phyloP scores from a whole-genome alignment of 306 rosid genomes.

The Betula pendula region DNA sequence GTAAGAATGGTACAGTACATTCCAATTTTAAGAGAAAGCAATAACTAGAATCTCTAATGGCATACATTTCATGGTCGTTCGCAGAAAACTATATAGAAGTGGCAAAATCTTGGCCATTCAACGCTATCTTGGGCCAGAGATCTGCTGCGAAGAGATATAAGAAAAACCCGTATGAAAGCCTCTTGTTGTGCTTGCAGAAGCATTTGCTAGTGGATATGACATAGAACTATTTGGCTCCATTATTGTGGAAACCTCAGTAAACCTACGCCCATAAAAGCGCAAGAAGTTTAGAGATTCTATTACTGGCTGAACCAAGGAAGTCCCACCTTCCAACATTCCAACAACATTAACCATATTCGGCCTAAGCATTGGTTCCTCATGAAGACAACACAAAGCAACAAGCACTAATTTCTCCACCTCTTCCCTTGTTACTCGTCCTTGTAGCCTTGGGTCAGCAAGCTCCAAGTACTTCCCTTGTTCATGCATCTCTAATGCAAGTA shows the following conservation, averaged over 20 bases:
- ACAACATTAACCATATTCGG: slow-evolving; percentile 76
- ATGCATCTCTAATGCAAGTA: slow-evolving; percentile 85
- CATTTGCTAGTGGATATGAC: slow-evolving; percentile 29
- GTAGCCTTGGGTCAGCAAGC: slow-evolving; percentile 70
- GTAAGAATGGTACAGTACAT: slow-evolving; percentile 8
- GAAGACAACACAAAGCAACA: slow-evolving; percentile 80
- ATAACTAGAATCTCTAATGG: slow-evolving; percentile 3
- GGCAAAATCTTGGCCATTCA: background rate
- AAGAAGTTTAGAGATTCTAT: slow-evolving; percentile 72
- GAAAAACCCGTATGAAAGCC: slow-evolving; percentile 48
- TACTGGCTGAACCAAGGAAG: slow-evolving; percentile 60
- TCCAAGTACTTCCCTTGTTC: slow-evolving; percentile 73
- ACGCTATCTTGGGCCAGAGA: slow-evolving; percentile 89
- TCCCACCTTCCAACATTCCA: slow-evolving; percentile 84
- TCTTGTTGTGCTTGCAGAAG: slow-evolving; percentile 33
- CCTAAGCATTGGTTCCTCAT: slow-evolving; percentile 81
- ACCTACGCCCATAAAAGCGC: slow-evolving; percentile 80
- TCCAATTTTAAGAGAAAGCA: background rate
- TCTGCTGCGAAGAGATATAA: slow-evolving; percentile 67
- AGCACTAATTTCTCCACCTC: slow-evolving; percentile 75
- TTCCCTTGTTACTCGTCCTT: slow-evolving; percentile 59
- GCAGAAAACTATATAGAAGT: slow-evolving; percentile 21
- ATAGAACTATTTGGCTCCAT: slow-evolving; percentile 32
- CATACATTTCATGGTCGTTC: slow-evolving; percentile 20
- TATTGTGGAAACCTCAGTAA: slow-evolving; percentile 68